Percentiles rank a stretch among this genome's conserved stretches.
Conservation (phyloP, 768 basidiomycete genomes). For the Gyrodon lividus region DNA sequence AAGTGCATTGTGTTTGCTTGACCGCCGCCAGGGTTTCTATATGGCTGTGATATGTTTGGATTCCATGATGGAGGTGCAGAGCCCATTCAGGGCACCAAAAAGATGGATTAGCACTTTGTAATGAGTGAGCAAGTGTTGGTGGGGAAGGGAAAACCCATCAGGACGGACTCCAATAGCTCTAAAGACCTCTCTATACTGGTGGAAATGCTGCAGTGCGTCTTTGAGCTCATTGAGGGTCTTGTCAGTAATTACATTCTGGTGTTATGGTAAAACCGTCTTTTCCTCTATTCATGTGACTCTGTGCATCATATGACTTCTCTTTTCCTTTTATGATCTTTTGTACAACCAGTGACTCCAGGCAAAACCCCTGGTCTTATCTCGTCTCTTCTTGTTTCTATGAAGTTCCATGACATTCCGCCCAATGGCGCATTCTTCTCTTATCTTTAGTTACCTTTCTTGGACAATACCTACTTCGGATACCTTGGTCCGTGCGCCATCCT, state of each 20-base stretch:
- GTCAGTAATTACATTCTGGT: slow-evolving; percentile 17
- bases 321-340: too few species aligned
- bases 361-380: too few species aligned
- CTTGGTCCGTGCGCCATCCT: too few species aligned
- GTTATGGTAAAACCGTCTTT: too few species aligned
- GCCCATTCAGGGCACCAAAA: slow-evolving; percentile 35
- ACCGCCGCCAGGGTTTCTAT: slow-evolving; percentile 33
- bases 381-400: too few species aligned
- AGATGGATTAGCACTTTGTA: slow-evolving; percentile 20
- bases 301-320: too few species aligned
- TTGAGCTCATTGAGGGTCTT: slow-evolving; percentile 19
- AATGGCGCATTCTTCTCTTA: too few species aligned
- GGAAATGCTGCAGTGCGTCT: slow-evolving; percentile 17
- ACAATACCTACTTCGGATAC: too few species aligned
- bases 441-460: too few species aligned
- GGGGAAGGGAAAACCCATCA: slow-evolving; percentile 23
- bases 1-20: slow-evolving; percentile 22
- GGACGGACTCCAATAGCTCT: slow-evolving; percentile 12
- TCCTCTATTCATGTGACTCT: too few species aligned
- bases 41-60: slow-evolving; percentile 36
- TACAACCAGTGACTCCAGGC: too few species aligned
- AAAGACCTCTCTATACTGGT: slow-evolving; percentile 21
- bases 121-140: slow-evolving; percentile 33
- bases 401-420: too few species aligned
- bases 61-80: slow-evolving; percentile 38